phyloP scores from a whole-genome alignment of 805 yeast species.

The Pichia insulana region DNA sequence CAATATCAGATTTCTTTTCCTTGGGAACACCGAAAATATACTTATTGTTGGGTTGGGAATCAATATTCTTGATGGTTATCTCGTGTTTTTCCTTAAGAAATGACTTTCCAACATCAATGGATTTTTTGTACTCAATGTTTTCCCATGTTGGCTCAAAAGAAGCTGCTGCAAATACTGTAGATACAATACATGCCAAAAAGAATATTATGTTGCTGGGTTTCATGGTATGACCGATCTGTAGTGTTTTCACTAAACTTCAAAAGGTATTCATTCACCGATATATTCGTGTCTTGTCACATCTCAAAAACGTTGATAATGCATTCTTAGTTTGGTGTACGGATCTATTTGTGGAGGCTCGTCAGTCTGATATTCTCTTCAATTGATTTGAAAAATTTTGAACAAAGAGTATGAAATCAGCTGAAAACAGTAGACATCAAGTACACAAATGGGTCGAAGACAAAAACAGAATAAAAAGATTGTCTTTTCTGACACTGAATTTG shows the following conservation, averaged over 20 bases:
- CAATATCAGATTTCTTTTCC: slow-evolving; percentile 23
- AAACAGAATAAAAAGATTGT: slow-evolving; percentile 23
- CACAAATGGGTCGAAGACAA: slow-evolving; percentile 4
- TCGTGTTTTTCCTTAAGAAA: slow-evolving; percentile 55
- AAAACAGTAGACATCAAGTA: too few relatives aligned
- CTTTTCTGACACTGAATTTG: slow-evolving; percentile 15
- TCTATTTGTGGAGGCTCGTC: too few relatives aligned
- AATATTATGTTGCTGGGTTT: not conserved
- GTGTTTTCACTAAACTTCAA: not conserved
- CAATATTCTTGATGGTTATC: slow-evolving; percentile 54
- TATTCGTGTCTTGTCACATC: too few relatives aligned
- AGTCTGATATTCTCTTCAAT: too few relatives aligned
- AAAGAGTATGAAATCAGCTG: too few relatives aligned
- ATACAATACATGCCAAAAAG: not conserved
- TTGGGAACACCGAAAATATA: slow-evolving; percentile 56
- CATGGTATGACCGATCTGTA: not conserved
- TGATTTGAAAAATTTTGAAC: not conserved
- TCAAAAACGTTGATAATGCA: too few relatives aligned
- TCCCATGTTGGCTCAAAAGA: slow-evolving; percentile 35
- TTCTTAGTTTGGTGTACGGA: too few relatives aligned
- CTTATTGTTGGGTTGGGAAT: slow-evolving; percentile 38
- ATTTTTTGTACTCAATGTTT: slow-evolving; percentile 47
- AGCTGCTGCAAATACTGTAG: slow-evolving; percentile 1
- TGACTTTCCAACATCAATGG: slow-evolving; percentile 56
- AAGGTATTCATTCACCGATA: not conserved